Evolutionary conservation across 768 basidiomycete genomes (phyloP).

Genomic region (Tricholoma sp.): DNA sequence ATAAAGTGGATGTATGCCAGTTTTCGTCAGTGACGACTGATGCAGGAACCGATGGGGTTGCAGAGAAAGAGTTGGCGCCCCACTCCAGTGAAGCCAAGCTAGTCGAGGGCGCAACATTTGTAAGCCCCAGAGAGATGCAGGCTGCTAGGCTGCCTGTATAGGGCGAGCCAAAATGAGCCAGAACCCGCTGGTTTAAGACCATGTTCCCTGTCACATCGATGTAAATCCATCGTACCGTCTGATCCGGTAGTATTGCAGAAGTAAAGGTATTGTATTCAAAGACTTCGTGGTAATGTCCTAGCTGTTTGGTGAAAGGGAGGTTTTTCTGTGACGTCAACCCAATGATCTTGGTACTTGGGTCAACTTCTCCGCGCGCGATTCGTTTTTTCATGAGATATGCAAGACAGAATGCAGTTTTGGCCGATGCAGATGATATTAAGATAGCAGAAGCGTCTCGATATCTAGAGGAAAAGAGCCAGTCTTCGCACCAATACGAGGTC

Average conservation of each 20-base stretch:
- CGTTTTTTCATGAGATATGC: constrained; percentile 57
- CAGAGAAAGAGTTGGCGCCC: constrained; percentile 31
- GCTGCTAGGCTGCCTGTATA: constrained; percentile 31
- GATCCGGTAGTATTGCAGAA: constrained; percentile 15
- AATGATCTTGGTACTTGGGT: constrained; percentile 32
- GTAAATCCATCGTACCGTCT: constrained; percentile 46
- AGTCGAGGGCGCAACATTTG: constrained; percentile 46
- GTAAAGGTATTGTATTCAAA: constrained; percentile 48
- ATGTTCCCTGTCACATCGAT: constrained; percentile 61
- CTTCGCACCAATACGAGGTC: constrained; percentile 74
- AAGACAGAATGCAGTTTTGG: constrained; percentile 68
- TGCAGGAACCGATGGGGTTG: constrained; percentile 4
- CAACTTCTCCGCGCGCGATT: constrained; percentile 22
- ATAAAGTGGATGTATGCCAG: constrained; percentile 6
- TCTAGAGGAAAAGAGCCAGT: constrained; percentile 50
- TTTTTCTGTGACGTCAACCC: constrained; percentile 61
- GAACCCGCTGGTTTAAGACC: constrained; percentile 40
- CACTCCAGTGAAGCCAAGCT: constrained; percentile 28
- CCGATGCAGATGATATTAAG: constrained; percentile 65
- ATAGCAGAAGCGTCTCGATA: constrained; percentile 47
- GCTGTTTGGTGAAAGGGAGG: constrained; percentile 44
- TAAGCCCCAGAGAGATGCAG: constrained; percentile 48
- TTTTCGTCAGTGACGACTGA: not conserved
- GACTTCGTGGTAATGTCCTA: constrained; percentile 55
- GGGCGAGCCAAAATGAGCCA: constrained; percentile 35